Base-by-base conservation (phyloP, 1,284 basidiomycete genomes). In the Fistulinella cinereoalba region DNA sequence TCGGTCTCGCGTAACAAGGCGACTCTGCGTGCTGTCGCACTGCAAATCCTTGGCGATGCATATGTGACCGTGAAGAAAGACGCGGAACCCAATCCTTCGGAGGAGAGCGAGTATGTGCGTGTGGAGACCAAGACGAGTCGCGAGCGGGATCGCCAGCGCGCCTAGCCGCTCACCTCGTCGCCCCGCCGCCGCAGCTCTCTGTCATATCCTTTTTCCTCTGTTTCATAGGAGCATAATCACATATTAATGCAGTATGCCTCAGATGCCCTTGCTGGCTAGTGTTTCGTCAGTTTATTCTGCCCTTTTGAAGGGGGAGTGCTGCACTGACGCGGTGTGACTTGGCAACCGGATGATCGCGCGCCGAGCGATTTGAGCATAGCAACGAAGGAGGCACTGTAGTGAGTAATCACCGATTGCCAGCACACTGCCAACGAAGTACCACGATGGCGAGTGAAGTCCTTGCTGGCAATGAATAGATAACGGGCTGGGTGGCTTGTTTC, bases 21-120 rank as follows among this genome's bases (percentile, higher is more conserved):
- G 1, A 74, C 81, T 37, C 70, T 94, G 47, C 78, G 93, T 12
- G 92, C 91, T 0, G 75, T 89, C 6, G 93, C 89, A 0, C 62
- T 97, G 55, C 88, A 90, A 59, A 81, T 94, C 36, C 76, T 97
- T 28, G 92, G 92, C 2, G 84, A 88, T 49, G 81, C 85, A 16
- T 90, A 83, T 59, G 71, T 80, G 62, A 60, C 63, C 18, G 87
- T 91, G 18, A 77, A 76, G 68, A 92, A 92, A 69, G 88, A 77
- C n/a, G 67, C 71, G 9, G 73, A 74, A 32, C 53, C 52, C 23
- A 64, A n/a, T 5, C 0, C 61, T 12, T 43, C 55, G 12, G 81
- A 80, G 43, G 86, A 88, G 56, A 76, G 77, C 52, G 91, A 93
- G 55, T 95, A 92, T 59, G 91, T 94, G 44, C 78, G 81, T 55